Evolutionary conservation across 2,329 filamentous ascomycete genomes (phyloP).

Genomic region (Cordyceps tenuipes): DNA sequence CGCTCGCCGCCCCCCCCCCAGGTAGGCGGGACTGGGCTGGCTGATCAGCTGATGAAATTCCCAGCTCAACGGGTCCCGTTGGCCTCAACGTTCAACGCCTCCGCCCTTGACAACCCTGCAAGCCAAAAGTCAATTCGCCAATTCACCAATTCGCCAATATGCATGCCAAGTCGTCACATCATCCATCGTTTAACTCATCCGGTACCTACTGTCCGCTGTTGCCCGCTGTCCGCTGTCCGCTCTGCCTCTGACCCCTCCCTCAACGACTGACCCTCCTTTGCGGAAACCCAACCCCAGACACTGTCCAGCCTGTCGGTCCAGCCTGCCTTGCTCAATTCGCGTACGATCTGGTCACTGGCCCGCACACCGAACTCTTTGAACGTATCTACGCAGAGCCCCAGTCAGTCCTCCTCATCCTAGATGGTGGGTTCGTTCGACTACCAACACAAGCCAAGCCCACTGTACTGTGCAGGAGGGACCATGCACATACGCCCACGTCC

Average conservation of each 20-base stretch:
- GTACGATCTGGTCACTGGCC: not conserved
- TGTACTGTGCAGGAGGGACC: not conserved
- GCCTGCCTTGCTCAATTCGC: too few relatives aligned
- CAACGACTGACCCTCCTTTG: not conserved
- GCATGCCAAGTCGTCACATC: not conserved
- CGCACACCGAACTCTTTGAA: not conserved
- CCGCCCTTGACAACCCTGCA: not conserved
- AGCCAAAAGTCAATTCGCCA: not conserved
- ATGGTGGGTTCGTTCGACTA: not conserved
- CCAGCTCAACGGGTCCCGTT: not conserved
- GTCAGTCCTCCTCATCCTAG: not conserved
- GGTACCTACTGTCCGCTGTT: not conserved
- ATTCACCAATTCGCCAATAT: not conserved
- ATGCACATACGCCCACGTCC: not conserved
- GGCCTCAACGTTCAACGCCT: not conserved
- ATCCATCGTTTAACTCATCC: not conserved
- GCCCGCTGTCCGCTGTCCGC: not conserved
- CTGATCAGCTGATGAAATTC: not conserved
- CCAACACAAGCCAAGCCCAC: not conserved
- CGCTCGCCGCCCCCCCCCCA: conserved; percentile 2
- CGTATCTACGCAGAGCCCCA: not conserved
- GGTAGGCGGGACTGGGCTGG: not conserved
- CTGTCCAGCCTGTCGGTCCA: not conserved
- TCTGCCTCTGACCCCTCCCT: not conserved
- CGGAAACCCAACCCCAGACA: not conserved